These are phyloP conservation scores for Arabidopsis arenosa DNA, from an alignment of 345 rosid genomes.

Conservation along the genomic window DNA sequence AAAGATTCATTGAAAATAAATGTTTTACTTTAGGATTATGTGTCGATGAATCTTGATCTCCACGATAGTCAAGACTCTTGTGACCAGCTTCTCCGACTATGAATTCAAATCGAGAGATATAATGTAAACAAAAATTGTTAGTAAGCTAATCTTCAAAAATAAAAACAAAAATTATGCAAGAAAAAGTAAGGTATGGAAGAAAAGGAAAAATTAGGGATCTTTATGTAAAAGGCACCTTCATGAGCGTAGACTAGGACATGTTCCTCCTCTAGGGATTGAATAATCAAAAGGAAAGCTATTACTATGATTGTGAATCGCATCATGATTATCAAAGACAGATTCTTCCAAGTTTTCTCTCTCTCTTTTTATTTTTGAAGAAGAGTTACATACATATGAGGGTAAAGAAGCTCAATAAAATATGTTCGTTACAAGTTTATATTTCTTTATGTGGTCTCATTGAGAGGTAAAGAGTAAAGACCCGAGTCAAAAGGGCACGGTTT, in stretches of 20 bases:
- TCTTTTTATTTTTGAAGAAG: slow-evolving; percentile 18
- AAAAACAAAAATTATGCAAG: background rate
- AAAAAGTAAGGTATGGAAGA: background rate
- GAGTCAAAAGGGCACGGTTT: slow-evolving; percentile 35
- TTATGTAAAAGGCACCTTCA: slow-evolving; percentile 35
- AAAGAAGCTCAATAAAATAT: slow-evolving; percentile 2
- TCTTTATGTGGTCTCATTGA: slow-evolving; percentile 11
- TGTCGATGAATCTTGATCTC: slow-evolving; percentile 14
- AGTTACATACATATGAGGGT: background rate
- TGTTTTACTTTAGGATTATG: slow-evolving; percentile 1
- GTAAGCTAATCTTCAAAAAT: background rate
- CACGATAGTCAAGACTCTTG: slow-evolving; percentile 17
- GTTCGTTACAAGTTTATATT: background rate
- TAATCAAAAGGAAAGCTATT: slow-evolving; percentile 25
- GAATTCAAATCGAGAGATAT: slow-evolving; percentile 10
- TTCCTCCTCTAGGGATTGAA: slow-evolving; percentile 32
- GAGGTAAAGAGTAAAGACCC: slow-evolving; percentile 32
- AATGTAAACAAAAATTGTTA: background rate
- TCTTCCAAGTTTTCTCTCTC: slow-evolving; percentile 14
- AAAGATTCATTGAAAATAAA: background rate
- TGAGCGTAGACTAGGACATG: slow-evolving; percentile 35
- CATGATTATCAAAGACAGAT: background rate
- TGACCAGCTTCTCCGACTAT: slow-evolving; percentile 25
- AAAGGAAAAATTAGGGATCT: slow-evolving; percentile 17
- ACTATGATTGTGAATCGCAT: slow-evolving; percentile 22